Evolutionary conservation across 2,329 filamentous ascomycete genomes (phyloP).

Genomic region (Trichoderma koningiopsis): DNA sequence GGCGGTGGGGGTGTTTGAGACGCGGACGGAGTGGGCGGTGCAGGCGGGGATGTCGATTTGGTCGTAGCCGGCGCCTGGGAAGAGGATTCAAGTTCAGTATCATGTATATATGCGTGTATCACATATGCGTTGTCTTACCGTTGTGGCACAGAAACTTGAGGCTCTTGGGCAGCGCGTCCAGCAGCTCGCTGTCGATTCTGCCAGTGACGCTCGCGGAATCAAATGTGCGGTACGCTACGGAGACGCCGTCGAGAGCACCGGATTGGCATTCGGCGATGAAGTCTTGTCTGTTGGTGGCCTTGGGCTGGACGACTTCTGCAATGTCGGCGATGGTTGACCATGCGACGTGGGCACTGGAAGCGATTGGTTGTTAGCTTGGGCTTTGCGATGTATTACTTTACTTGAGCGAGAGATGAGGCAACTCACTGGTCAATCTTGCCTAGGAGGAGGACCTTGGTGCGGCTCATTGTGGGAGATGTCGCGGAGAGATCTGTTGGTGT

Average conservation of each 20-base stretch:
- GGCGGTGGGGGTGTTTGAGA: constrained; percentile 80
- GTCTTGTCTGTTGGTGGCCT: constrained; percentile 61
- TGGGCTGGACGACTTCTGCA: constrained; percentile 66
- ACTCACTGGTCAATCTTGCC: constrained; percentile 46
- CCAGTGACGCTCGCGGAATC: constrained; percentile 66
- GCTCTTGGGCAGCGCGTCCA: constrained; percentile 56
- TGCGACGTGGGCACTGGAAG: constrained; percentile 62
- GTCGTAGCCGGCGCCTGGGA: constrained; percentile 78
- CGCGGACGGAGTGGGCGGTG: constrained; percentile 64
- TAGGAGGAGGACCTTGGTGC: constrained; percentile 44
- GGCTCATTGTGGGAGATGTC: constrained; percentile 30
- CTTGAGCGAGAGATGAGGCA: too few relatives aligned
- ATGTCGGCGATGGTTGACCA: constrained; percentile 64
- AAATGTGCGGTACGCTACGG: constrained; percentile 72
- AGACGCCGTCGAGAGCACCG: constrained; percentile 66
- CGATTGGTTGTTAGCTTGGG: constrained; percentile 3
- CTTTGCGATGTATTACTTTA: too few relatives aligned
- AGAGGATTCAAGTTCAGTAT: neutral
- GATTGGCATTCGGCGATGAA: constrained; percentile 70
- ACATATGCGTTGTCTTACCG: constrained; percentile 41
- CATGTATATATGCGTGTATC: neutral
- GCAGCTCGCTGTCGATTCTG: constrained; percentile 68
- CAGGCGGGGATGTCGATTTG: constrained; percentile 75
- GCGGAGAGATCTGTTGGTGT: neutral
- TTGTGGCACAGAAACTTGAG: constrained; percentile 64